Evolutionary conservation across 1,284 basidiomycete genomes (phyloP), one percentile per base, ranked within the genome.

Genomic region (Fistulina hepatica): DNA sequence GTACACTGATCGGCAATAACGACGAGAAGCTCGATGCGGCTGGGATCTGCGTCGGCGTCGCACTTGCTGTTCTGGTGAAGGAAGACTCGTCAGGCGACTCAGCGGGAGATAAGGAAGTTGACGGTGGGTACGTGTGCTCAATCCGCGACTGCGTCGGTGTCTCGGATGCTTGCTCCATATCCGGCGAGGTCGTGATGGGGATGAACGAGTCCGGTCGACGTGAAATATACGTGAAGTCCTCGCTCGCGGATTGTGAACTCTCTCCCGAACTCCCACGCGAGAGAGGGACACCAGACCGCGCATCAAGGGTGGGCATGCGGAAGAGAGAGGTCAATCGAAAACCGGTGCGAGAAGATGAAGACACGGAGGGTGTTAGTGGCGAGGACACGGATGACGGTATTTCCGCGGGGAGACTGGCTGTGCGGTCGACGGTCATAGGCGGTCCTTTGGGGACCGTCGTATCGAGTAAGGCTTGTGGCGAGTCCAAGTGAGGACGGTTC

Each of bases 121-220:
- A 76, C 30, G 83, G 82, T 39, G 82, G 82, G 60, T 86, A 86
- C 49, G 83, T 86, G 64, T 86, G 81, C 48, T 65, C 64, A 49
- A 44, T 31, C 30, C 55, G 51, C 39, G 56, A 52, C 31, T 54
- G 53, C 25, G 52, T 53, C 47, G 59, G 46, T 43, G 52, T 47
- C 51, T 40, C 52, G 16, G 39, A 45, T 4, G 46, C 47, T 24
- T 45, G 33, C 32, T 48, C 43, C 42, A 39, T 36, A 37, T 47
- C 32, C 6, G 61, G 59, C 4, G 64, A 63, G 6, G 59, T 60
- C 7, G 73, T 69, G 35, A 77, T 43, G 3, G 81, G 75, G 17
- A 83, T 61, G 47, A 82, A 80, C 8, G 76, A 80, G 8, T 67
- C 58, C 5, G 59, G 53, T 38, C 71, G 65, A 47, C 69, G 75